phyloP scores from a whole-genome alignment of 164 flowering plant species.

The Kingdonia uniflora region DNA sequence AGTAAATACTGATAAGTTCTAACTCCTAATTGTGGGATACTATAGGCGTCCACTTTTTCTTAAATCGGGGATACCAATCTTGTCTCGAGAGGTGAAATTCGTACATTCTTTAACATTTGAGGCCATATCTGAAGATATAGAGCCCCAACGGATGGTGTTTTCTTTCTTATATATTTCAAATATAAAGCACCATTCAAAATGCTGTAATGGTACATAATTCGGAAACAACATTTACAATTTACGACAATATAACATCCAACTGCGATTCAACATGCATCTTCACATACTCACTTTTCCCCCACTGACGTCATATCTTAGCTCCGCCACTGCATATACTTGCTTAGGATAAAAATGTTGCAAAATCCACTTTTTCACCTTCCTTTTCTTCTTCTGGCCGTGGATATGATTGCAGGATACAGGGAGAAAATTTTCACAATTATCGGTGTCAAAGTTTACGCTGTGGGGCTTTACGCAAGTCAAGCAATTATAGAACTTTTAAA shows the following conservation, averaged over 20 bases:
- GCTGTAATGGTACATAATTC: no score
- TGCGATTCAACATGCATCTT: no score
- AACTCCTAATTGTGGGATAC: not conserved
- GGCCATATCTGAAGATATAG: not conserved
- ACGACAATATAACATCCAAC: no score
- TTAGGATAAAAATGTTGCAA: not conserved
- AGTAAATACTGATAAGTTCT: not conserved
- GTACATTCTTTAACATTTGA: not conserved
- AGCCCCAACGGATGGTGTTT: not conserved
- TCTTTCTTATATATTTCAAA: not conserved
- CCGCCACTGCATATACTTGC: not conserved
- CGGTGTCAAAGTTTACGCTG: conserved; percentile 91
- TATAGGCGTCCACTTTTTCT: not conserved
- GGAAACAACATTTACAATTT: no score
- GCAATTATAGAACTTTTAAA: conserved; percentile 24
- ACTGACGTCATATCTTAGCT: not conserved
- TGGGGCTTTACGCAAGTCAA: conserved; percentile 42
- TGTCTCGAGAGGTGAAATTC: no score
- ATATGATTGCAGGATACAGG: conserved; percentile 48
- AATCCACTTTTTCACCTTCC: not conserved
- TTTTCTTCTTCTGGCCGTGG: not conserved
- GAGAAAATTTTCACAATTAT: conserved; percentile 83
- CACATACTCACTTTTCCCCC: no score
- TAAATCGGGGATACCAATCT: not conserved
- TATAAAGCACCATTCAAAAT: no score